A percentile compares a stretch with the other conserved stretches of the same genome.
Conservation (phyloP, 139 green algal genomes). For the Micractinium conductrix region DNA sequence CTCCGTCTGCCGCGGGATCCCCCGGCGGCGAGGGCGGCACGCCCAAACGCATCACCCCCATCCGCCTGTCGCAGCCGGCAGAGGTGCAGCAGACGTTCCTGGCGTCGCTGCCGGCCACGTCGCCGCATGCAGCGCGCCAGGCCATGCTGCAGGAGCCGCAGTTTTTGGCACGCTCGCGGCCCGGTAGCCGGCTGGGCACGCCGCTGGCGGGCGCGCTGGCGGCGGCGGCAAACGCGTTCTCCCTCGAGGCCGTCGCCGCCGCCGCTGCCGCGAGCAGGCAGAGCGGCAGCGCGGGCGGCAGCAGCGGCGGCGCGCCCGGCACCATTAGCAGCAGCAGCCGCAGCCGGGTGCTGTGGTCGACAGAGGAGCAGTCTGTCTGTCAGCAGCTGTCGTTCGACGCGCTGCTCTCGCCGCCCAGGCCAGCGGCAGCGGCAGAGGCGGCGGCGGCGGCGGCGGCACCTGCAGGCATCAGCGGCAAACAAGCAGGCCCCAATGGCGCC, state of each 20-base stretch:
- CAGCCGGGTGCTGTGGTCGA: conserved; percentile 15
- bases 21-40: neutral
- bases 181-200: conserved; percentile 9
- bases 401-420: conserved; percentile 12
- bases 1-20: neutral
- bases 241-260: neutral
- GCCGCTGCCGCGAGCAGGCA: neutral
- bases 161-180: conserved; percentile 3
- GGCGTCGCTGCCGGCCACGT: neutral
- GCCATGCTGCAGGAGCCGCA: conserved; percentile 18
- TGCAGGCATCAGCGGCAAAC: too few relatives aligned
- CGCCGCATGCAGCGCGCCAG: conserved; percentile 3
- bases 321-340: conserved; percentile 4
- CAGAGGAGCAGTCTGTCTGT: conserved; percentile 19
- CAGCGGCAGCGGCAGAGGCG: neutral
- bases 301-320: neutral
- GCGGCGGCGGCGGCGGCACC: too few relatives aligned
- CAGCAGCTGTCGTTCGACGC: conserved; percentile 30
- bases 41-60: conserved; percentile 8
- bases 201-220: neutral
- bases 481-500: too few relatives aligned
- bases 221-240: neutral
- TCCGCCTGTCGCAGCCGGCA: neutral
- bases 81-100: conserved; percentile 26
- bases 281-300: neutral